Percentiles rank a stretch among this genome's conserved stretches.
phyloP scores from a whole-genome alignment of 2,329 filamentous ascomycete species.

The Huntiella abstrusa region DNA sequence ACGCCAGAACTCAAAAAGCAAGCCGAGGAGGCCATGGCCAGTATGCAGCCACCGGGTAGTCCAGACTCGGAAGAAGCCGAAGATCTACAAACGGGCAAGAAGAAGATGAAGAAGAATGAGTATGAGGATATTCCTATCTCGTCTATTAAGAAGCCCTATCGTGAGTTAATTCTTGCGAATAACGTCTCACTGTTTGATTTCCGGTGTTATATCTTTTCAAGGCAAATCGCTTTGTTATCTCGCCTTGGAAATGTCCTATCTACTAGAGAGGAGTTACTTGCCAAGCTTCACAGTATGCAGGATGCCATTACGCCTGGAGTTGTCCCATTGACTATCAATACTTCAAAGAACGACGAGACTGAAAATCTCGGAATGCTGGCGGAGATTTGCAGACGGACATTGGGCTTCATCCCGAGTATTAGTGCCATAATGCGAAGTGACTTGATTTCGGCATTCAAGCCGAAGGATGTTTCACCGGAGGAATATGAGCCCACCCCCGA shows the following conservation, averaged over 20 bases:
- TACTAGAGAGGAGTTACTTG: constrained; percentile 40
- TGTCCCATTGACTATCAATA: constrained; percentile 22
- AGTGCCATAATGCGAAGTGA: constrained; percentile 67
- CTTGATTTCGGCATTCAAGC: constrained; percentile 41
- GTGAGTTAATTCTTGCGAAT: constrained; percentile 81
- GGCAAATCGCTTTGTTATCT: constrained; percentile 67
- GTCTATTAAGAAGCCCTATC: constrained; percentile 58
- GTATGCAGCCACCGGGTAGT: background rate
- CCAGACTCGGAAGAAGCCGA: constrained; percentile 25
- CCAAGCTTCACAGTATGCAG: constrained; percentile 43
- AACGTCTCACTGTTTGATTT: constrained; percentile 96
- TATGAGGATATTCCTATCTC: constrained; percentile 37
- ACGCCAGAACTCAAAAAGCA: constrained; percentile 54
- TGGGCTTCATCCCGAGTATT: constrained; percentile 68
- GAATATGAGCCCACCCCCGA: constrained; percentile 14
- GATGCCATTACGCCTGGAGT: constrained; percentile 36
- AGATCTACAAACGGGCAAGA: constrained; percentile 27
- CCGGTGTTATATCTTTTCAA: constrained; percentile 76
- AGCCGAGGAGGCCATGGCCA: constrained; percentile 21
- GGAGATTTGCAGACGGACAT: constrained; percentile 64
- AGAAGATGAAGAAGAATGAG: constrained; percentile 18
- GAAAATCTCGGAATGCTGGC: constrained; percentile 68
- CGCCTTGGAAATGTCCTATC: constrained; percentile 60
- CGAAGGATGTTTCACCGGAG: constrained; percentile 19
- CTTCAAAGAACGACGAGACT: constrained; percentile 28